Conservation (phyloP, 345 rosid species). For the Dipteronia dyeriana region DNA sequence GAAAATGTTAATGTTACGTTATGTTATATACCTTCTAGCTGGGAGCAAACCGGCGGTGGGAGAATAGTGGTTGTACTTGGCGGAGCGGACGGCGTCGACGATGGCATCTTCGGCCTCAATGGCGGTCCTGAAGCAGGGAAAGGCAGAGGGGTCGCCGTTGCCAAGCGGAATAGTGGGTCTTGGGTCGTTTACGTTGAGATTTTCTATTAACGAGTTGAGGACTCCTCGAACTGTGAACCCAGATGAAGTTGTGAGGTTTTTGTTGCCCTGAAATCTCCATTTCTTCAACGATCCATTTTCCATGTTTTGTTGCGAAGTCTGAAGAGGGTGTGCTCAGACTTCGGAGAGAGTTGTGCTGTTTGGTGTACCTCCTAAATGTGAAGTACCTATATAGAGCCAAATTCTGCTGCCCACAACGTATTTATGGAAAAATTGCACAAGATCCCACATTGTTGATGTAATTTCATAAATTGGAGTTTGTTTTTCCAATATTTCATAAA, state of each 20-base stretch:
- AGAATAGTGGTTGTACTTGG: constrained; percentile 50
- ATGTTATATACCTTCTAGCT: constrained; percentile 48
- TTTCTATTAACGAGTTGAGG: constrained; percentile 36
- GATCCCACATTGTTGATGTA: no score
- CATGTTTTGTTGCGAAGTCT: not conserved
- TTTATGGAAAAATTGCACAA: no score
- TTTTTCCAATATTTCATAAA: no score
- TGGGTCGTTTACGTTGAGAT: constrained; percentile 39
- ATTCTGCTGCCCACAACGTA: no score
- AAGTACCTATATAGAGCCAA: no score
- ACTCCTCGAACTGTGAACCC: constrained; percentile 43
- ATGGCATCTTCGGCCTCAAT: constrained; percentile 60
- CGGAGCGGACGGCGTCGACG: constrained; percentile 51
- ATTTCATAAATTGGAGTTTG: no score
- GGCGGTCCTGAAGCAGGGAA: constrained; percentile 57
- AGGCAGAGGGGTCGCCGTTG: constrained; percentile 78
- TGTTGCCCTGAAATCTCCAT: constrained; percentile 40
- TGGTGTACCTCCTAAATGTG: no score
- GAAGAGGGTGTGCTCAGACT: no score
- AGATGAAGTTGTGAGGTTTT: constrained; percentile 24
- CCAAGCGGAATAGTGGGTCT: constrained; percentile 51
- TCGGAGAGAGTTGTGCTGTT: no score
- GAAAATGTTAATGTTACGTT: no score
- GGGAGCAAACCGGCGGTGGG: constrained; percentile 54
- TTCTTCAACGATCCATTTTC: constrained; percentile 16